Evolutionary conservation across 2,329 filamentous ascomycete species (phyloP).

Genomic region (Talaromyces sp.): DNA sequence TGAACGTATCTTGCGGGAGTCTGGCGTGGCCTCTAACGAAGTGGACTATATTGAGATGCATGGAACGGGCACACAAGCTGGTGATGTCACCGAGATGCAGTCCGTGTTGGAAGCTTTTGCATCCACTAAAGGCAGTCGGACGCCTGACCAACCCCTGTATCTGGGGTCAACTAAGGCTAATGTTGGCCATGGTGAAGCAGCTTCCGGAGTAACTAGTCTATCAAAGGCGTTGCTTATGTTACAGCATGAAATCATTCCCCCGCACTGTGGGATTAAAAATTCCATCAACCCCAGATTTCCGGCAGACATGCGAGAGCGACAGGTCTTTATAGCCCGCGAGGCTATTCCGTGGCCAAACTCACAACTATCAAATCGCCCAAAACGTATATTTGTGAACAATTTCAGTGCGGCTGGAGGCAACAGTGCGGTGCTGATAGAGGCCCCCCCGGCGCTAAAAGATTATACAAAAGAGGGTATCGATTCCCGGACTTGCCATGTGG

Average conservation of each 20-base stretch:
- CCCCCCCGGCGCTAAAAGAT: too few species aligned
- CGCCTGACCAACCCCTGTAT: constrained; percentile 55
- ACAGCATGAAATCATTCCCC: constrained; percentile 35
- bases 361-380: constrained; percentile 21
- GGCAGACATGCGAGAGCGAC: constrained; percentile 45
- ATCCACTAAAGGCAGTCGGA: constrained; percentile 54
- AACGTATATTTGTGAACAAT: constrained; percentile 61
- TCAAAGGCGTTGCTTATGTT: constrained; percentile 45
- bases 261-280: constrained; percentile 42
- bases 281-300: constrained; percentile 52
- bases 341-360: constrained; percentile 47
- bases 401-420: constrained; percentile 74
- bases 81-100: constrained; percentile 79
- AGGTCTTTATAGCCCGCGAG: constrained; percentile 52
- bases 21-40: constrained; percentile 73
- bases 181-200: constrained; percentile 65
- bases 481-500: constrained; percentile 59
- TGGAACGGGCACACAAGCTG: constrained; percentile 83
- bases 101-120: constrained; percentile 70
- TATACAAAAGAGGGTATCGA: constrained; percentile 51
- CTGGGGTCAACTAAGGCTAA: constrained; percentile 68
- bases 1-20: constrained; percentile 68
- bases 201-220: constrained; percentile 54
- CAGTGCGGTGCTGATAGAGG: constrained; percentile 66
- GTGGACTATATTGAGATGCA: constrained; percentile 89